Evolutionary conservation across 768 basidiomycete genomes (phyloP).

Genomic region (Rhodotorula graminis): DNA sequence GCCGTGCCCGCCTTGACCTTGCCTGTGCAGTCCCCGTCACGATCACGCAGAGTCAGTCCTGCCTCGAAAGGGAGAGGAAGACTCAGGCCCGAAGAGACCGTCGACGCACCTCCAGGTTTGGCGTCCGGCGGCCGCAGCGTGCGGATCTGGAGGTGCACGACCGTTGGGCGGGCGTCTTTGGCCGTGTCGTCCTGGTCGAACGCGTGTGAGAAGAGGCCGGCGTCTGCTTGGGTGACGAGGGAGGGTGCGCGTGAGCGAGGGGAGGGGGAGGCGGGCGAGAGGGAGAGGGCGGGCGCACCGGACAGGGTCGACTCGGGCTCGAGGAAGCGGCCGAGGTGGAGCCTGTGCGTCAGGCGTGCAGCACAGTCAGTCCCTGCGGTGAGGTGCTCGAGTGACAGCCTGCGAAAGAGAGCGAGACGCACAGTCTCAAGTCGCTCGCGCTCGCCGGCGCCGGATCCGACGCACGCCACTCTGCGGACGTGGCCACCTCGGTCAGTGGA

Average conservation of each 20-base stretch:
- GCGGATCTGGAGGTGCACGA: conserved; percentile 22
- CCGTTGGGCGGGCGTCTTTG: not conserved
- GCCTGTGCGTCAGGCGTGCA: not conserved
- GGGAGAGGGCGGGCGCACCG: not conserved
- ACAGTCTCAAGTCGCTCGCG: not conserved
- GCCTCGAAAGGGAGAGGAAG: not conserved
- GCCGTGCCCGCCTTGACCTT: not conserved
- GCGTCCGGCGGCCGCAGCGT: not conserved
- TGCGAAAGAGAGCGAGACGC: no score
- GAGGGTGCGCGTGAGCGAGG: not conserved
- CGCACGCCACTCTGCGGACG: not conserved
- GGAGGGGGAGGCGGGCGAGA: not conserved
- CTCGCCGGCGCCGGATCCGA: not conserved
- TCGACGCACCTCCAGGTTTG: no score
- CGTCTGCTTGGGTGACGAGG: not conserved
- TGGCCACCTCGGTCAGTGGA: no score
- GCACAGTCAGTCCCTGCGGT: no score
- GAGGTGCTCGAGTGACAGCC: no score
- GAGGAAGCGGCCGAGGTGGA: conserved; percentile 23
- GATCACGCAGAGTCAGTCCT: not conserved
- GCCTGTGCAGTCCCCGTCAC: no score
- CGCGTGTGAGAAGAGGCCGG: not conserved
- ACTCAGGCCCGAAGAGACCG: not conserved
- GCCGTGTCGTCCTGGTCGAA: no score
- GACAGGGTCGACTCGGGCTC: not conserved